phyloP scores from a whole-genome alignment of 148 eudicot genomes.

The Rhododendron mucronatum region DNA sequence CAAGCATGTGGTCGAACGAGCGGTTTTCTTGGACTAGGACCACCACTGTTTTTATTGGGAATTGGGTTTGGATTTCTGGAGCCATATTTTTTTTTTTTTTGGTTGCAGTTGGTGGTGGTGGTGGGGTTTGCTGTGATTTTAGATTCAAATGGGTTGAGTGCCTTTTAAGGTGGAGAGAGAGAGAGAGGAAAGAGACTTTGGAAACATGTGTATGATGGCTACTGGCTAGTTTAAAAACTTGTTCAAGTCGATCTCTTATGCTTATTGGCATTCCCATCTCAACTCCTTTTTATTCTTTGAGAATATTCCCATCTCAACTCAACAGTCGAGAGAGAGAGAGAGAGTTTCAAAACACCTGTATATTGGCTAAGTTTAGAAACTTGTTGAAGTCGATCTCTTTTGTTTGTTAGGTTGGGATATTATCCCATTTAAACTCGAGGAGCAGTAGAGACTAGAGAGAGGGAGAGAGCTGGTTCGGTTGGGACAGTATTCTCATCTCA shows the following conservation, averaged over 20 bases:
- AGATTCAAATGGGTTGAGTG: neutral
- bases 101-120: neutral
- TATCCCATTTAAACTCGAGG: too few species aligned
- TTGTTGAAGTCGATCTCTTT: neutral
- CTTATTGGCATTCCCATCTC: neutral
- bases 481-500: too few species aligned
- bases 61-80: neutral
- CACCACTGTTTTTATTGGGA: constrained; percentile 27
- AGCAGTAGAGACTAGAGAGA: too few species aligned
- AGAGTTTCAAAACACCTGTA: neutral
- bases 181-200: neutral
- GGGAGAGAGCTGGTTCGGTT: too few species aligned
- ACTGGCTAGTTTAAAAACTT: neutral
- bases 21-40: constrained; percentile 35
- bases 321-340: too few species aligned
- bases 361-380: neutral
- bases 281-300: neutral
- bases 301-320: neutral
- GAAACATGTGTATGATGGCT: neutral
- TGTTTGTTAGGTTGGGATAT: neutral
- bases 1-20: constrained; percentile 30
- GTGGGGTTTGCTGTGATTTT: neutral
- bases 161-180: neutral
- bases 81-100: neutral
- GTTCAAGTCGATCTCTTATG: neutral